These are phyloP conservation scores for Thelonectria blattea DNA, from an alignment of 2,329 filamentous ascomycete species.

Conservation along the genomic window DNA sequence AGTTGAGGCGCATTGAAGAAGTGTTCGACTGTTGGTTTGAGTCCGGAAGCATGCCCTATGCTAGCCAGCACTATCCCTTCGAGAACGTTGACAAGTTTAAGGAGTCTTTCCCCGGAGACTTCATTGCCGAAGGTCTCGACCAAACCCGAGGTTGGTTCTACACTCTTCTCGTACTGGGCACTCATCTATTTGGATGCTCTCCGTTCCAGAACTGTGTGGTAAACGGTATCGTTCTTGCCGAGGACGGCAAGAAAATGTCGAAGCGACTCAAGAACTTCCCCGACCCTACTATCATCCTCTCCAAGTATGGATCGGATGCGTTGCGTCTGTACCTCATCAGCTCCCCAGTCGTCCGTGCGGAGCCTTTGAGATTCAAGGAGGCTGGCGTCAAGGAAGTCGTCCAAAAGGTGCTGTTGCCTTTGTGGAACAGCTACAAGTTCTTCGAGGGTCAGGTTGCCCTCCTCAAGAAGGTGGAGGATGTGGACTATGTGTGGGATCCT, in stretches of 20 bases:
- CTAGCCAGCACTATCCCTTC: slow-evolving; percentile 89
- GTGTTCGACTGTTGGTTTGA: slow-evolving; percentile 99
- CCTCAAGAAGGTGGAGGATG: slow-evolving; percentile 81
- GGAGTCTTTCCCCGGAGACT: slow-evolving; percentile 85
- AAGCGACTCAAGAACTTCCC: slow-evolving; percentile 97
- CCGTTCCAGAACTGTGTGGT: slow-evolving; percentile 98
- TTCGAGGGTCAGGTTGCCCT: slow-evolving; percentile 88
- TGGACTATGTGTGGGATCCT: slow-evolving; percentile 81
- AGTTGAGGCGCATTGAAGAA: slow-evolving; percentile 80
- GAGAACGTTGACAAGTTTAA: slow-evolving; percentile 84
- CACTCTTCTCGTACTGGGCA: slow-evolving; percentile 85
- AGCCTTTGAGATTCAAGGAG: slow-evolving; percentile 91
- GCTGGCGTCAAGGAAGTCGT: slow-evolving; percentile 93
- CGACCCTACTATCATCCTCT: slow-evolving; percentile 81
- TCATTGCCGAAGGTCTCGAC: slow-evolving; percentile 91
- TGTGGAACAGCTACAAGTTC: slow-evolving; percentile 98
- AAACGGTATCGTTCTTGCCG: slow-evolving; percentile 90
- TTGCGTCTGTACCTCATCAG: slow-evolving; percentile 96
- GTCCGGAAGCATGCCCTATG: slow-evolving; percentile 94
- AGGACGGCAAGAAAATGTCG: slow-evolving; percentile 98
- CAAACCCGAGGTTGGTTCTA: slow-evolving; percentile 98
- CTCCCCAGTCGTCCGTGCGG: slow-evolving; percentile 90
- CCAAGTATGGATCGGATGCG: slow-evolving; percentile 89
- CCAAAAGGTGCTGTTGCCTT: slow-evolving; percentile 83
- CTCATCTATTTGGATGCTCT: slow-evolving; percentile 81